These are phyloP conservation scores for Yamadazyma spencermartinsiae DNA, from an alignment of 1,139 yeast species.

Conservation along the genomic window DNA sequence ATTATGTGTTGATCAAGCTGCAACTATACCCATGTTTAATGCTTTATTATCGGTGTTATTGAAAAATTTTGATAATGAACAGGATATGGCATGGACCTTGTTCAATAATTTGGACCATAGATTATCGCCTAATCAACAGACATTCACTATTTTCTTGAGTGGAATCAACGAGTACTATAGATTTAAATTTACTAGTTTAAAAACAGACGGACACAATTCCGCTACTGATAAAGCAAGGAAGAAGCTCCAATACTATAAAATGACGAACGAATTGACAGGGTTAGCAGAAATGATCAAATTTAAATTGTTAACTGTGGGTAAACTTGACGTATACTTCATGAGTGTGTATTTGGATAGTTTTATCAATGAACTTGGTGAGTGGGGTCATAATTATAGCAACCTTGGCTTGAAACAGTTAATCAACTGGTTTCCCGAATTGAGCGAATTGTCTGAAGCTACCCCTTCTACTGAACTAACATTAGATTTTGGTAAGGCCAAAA, in stretches of 20 bases:
- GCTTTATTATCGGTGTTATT: constrained; percentile 38
- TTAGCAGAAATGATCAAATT: constrained; percentile 29
- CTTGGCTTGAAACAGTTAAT: constrained; percentile 30
- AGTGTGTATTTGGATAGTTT: constrained; percentile 32
- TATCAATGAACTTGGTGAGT: constrained; percentile 28
- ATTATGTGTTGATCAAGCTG: constrained; percentile 5
- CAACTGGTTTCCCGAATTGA: constrained; percentile 38
- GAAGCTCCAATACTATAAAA: constrained; percentile 23
- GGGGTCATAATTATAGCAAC: constrained; percentile 28
- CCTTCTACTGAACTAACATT: constrained; percentile 4
- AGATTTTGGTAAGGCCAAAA: constrained; percentile 3
- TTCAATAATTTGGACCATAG: constrained; percentile 28
- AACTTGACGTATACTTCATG: constrained; percentile 29
- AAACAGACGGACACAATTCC: constrained; percentile 17
- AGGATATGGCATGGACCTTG: constrained; percentile 39
- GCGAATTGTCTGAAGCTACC: constrained; percentile 16
- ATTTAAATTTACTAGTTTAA: constrained; percentile 14
- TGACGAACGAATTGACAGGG: constrained; percentile 29
- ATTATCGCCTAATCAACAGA: constrained; percentile 35
- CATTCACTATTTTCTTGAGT: constrained; percentile 42
- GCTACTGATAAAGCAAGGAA: constrained; percentile 27
- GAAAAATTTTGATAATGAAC: constrained; percentile 34
- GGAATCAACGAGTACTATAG: constrained; percentile 33
- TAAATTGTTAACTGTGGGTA: constrained; percentile 17
- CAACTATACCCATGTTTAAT: constrained; percentile 32